Evolutionary conservation across 2,329 filamentous ascomycete genomes (phyloP).

Genomic region (Trichophyton simii): DNA sequence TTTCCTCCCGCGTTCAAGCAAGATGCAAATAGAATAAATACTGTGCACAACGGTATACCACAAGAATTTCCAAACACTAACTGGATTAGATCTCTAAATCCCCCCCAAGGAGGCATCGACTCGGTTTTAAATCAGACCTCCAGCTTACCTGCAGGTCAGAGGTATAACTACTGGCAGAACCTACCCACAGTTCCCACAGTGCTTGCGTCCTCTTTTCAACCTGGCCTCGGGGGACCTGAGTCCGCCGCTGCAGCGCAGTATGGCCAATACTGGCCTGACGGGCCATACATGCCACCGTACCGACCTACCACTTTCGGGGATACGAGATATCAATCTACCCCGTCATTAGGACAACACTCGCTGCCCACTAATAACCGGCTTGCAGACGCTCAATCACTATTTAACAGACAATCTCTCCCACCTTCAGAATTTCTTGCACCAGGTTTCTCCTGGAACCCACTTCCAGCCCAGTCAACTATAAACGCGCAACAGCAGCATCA

Average conservation of each 20-base stretch:
- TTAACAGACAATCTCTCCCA: constrained; percentile 19
- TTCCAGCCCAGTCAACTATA: constrained; percentile 14
- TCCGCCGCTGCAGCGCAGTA: constrained; percentile 46
- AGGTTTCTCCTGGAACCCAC: constrained; percentile 23
- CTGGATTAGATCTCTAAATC: constrained; percentile 34
- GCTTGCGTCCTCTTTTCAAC: constrained; percentile 41
- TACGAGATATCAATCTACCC: constrained; percentile 25
- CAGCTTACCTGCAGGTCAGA: constrained; percentile 28
- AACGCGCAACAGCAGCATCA: constrained; percentile 1
- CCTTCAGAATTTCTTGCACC: constrained; percentile 19
- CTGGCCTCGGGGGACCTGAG: constrained; percentile 45
- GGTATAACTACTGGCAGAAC: constrained; percentile 29
- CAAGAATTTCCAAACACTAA: constrained; percentile 25
- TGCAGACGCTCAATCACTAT: constrained; percentile 21
- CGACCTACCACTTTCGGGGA: constrained; percentile 46
- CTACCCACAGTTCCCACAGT: constrained; percentile 46
- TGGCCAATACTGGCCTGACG: constrained; percentile 53
- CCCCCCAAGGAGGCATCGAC: constrained; percentile 44
- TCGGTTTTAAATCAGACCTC: constrained; percentile 49
- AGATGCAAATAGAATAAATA: constrained; percentile 18
- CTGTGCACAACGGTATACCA: constrained; percentile 15
- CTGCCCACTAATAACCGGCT: constrained; percentile 18
- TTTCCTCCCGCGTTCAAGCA: constrained; percentile 30
- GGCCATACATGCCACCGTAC: constrained; percentile 47
- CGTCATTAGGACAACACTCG: constrained; percentile 16